Evolutionary conservation across 768 basidiomycete species (phyloP).

Genomic region (Wakefieldia striispora): DNA sequence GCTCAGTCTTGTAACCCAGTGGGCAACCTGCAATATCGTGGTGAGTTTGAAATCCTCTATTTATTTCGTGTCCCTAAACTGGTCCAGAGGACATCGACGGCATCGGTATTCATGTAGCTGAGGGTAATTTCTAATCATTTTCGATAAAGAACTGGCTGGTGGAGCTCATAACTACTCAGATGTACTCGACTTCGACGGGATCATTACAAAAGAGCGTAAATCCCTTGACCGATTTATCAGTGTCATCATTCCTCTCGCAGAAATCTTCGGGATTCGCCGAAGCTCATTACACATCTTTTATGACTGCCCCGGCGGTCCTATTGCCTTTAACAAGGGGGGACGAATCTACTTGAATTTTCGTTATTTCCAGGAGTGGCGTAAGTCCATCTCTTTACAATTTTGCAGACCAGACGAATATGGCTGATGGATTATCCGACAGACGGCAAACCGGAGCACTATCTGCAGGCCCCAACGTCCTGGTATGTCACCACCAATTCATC

Average conservation of each 20-base stretch:
- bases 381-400: constrained; percentile 27
- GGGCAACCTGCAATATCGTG: constrained; percentile 53
- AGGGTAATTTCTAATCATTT: constrained; percentile 39
- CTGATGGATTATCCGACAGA: constrained; percentile 40
- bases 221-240: constrained; percentile 64
- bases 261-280: constrained; percentile 70
- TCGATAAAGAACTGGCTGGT: neutral
- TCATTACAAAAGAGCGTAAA: constrained; percentile 50
- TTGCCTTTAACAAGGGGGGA: constrained; percentile 89
- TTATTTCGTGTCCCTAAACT: neutral
- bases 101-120: constrained; percentile 56
- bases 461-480: constrained; percentile 88
- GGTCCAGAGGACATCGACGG: constrained; percentile 49
- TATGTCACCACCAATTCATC: constrained; percentile 25
- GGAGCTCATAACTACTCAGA: neutral
- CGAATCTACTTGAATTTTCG: constrained; percentile 84
- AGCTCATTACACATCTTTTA: constrained; percentile 79
- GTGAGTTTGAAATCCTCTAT: constrained; percentile 32
- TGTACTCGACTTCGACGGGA: constrained; percentile 42
- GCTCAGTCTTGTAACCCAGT: constrained; percentile 73
- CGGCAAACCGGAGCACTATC: no score
- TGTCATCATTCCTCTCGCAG: constrained; percentile 58
- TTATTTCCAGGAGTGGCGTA: constrained; percentile 83
- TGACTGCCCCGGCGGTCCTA: constrained; percentile 69
- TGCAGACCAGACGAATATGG: neutral